Base-by-base conservation (phyloP, 1,284 basidiomycete genomes). In the Rhodotorula sp. region DNA sequence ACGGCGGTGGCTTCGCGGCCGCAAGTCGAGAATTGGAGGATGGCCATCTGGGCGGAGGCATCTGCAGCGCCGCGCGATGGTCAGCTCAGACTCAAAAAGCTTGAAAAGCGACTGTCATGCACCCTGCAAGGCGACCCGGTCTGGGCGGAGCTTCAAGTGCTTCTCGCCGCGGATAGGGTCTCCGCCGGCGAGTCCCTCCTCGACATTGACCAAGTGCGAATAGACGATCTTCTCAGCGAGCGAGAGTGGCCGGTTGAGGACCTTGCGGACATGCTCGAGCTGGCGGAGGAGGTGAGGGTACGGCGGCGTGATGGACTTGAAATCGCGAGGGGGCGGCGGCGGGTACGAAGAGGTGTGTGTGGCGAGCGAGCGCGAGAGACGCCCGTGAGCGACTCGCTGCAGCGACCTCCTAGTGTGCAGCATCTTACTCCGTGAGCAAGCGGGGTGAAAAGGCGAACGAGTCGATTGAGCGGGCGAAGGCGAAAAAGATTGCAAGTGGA, bases 21-120 rank as follows among this genome's bases (percentile, higher is more conserved):
- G 66, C 94, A 95, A 68, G 95, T 97, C 92, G 98, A 98, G 82
- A 99, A 99, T 82, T 99, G 96, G 70, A 99, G 83, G 68, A 96
- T 90, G n/a, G 84, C 85, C 84, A 86, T 85, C 90, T 99, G 96
- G 59, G 96, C 96, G 59, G 94, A 97, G 54, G 96, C 96, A 82
- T 98, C 94, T 78, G 59, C 15, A 30, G 5, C 19, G 30, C 79
- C 79, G 56, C 4, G 9, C 57, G 4, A 10, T 27, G 6, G 24
- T 44, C 22, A 49, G 39, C 58, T 44, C 44, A 34, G 10, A 29
- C n/a, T 44, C 54, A 22, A 32, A 39, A 10, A 27, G 29, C n/a
- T 2, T 17, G 24, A 22, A 27, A 20, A 19, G 13, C 2, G 8
- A 24, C 2, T 2, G 13, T 2, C 2, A 71, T 81, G 71, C 70